Percentiles rank a stretch among this genome's conserved stretches.
These are phyloP conservation scores for Fusarium sp. DNA, from an alignment of 2,329 filamentous ascomycete genomes.

Conservation along the genomic window DNA sequence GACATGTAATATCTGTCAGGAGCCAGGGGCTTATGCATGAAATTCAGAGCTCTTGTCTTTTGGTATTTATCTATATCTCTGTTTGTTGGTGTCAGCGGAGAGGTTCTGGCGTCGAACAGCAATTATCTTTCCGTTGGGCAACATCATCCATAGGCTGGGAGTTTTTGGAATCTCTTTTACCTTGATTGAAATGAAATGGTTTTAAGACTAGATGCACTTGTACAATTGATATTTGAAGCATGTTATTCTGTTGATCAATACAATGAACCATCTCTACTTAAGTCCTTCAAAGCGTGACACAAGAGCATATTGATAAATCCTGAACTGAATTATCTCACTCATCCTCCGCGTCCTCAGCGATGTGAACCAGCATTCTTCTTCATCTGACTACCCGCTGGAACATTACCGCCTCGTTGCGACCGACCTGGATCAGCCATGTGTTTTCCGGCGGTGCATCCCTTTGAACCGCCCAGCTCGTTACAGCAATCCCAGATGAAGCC, in stretches of 20 bases:
- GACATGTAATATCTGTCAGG: slow-evolving; percentile 41
- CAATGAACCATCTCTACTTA: not conserved
- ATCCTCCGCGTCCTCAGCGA: not conserved
- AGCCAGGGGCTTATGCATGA: slow-evolving; percentile 22
- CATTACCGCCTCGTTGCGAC: slow-evolving; percentile 16
- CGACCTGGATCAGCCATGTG: slow-evolving; percentile 12
- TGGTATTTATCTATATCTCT: slow-evolving; percentile 33
- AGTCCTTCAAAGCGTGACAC: not conserved
- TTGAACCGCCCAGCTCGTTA: not conserved
- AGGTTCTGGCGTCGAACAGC: slow-evolving; percentile 9
- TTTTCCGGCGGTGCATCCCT: slow-evolving; percentile 17
- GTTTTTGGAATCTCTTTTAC: slow-evolving; percentile 38
- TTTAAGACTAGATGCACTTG: slow-evolving; percentile 11
- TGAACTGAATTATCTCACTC: not conserved
- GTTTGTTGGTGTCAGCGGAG: slow-evolving; percentile 12
- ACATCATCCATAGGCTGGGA: slow-evolving; percentile 45
- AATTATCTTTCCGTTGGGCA: slow-evolving; percentile 29
- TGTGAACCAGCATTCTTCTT: slow-evolving; percentile 4
- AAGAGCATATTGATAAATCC: not conserved
- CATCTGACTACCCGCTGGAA: slow-evolving; percentile 14
- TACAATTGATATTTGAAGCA: not conserved
- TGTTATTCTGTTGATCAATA: not conserved
- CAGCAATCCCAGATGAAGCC: slow-evolving; percentile 20
- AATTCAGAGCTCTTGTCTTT: slow-evolving; percentile 27
- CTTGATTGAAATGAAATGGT: slow-evolving; percentile 20